These are phyloP conservation scores for Coleophoma cylindrospora DNA, from an alignment of 2,329 filamentous ascomycete species.

Conservation along the genomic window DNA sequence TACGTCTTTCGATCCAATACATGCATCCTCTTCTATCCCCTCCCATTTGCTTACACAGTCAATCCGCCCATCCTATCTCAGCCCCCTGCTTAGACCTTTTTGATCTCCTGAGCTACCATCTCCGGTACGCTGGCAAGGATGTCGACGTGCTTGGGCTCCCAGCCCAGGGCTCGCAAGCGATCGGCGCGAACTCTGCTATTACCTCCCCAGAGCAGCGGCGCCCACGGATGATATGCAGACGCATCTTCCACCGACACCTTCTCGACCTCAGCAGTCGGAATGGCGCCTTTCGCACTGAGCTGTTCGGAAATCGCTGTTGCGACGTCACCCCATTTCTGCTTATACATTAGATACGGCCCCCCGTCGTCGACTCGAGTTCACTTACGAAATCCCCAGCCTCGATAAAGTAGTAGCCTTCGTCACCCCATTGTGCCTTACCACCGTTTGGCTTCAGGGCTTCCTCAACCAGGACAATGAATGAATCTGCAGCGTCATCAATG, in stretches of 20 bases:
- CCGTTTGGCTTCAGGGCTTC: slow-evolving; percentile 40
- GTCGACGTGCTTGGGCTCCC: slow-evolving; percentile 13
- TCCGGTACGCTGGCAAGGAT: slow-evolving; percentile 13
- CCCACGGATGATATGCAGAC: slow-evolving; percentile 17
- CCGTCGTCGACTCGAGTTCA: neutral
- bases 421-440: slow-evolving; percentile 42
- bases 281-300: slow-evolving; percentile 40
- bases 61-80: too few relatives aligned
- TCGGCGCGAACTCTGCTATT: slow-evolving; percentile 17
- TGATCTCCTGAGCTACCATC: slow-evolving; percentile 15
- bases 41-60: too few relatives aligned
- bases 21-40: too few relatives aligned
- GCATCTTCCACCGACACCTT: slow-evolving; percentile 17
- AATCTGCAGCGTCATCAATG: slow-evolving; percentile 44
- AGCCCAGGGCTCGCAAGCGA: slow-evolving; percentile 15
- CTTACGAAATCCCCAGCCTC: slow-evolving; percentile 41
- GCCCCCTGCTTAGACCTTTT: neutral
- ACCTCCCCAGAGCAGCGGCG: slow-evolving; percentile 21
- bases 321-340: slow-evolving; percentile 43
- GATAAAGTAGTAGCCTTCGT: slow-evolving; percentile 51
- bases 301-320: slow-evolving; percentile 37
- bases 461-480: slow-evolving; percentile 47
- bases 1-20: too few relatives aligned
- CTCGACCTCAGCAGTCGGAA: slow-evolving; percentile 23
- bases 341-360: too few relatives aligned